These are phyloP conservation scores for Aleurites moluccanus DNA, from an alignment of 441 rosid genomes.

Conservation along the genomic window DNA sequence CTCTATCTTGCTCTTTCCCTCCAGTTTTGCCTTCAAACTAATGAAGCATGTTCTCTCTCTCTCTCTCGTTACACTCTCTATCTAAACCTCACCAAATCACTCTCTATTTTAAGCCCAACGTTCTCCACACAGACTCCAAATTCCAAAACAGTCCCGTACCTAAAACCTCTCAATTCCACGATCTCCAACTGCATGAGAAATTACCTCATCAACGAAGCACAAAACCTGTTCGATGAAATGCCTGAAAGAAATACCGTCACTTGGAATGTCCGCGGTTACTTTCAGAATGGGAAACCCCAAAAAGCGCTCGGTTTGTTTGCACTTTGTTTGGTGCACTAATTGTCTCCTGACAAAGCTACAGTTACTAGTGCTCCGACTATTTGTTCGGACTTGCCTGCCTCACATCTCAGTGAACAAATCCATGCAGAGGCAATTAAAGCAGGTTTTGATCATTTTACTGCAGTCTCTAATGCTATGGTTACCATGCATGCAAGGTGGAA, in stretches of 20 bases:
- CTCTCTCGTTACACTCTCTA: background rate
- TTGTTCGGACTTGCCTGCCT: constrained; percentile 38
- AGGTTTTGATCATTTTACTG: constrained; percentile 26
- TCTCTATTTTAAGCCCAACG: constrained; percentile 17
- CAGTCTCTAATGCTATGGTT: constrained; percentile 41
- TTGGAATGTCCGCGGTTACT: constrained; percentile 45
- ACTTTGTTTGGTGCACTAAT: no score
- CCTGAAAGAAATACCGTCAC: constrained; percentile 37
- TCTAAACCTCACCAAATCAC: constrained; percentile 16
- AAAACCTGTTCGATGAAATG: constrained; percentile 45
- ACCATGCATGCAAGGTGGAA: constrained; percentile 48
- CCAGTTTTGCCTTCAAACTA: background rate
- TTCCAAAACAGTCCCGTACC: constrained; percentile 15
- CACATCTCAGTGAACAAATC: constrained; percentile 34
- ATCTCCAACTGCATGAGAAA: constrained; percentile 28
- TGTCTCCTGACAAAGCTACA: constrained; percentile 37
- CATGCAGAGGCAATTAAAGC: constrained; percentile 32
- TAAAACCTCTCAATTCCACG: constrained; percentile 34
- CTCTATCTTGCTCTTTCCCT: background rate
- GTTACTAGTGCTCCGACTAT: constrained; percentile 40
- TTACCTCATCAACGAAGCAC: constrained; percentile 34
- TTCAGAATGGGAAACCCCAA: constrained; percentile 30
- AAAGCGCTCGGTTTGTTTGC: constrained; percentile 32
- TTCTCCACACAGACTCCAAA: constrained; percentile 12
- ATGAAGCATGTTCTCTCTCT: constrained; percentile 7